Evolutionary conservation across 371 early-diverging fungal genomes (phyloP), one percentile per base, ranked within the genome.

Genomic region (Haplosporangium sp.): DNA sequence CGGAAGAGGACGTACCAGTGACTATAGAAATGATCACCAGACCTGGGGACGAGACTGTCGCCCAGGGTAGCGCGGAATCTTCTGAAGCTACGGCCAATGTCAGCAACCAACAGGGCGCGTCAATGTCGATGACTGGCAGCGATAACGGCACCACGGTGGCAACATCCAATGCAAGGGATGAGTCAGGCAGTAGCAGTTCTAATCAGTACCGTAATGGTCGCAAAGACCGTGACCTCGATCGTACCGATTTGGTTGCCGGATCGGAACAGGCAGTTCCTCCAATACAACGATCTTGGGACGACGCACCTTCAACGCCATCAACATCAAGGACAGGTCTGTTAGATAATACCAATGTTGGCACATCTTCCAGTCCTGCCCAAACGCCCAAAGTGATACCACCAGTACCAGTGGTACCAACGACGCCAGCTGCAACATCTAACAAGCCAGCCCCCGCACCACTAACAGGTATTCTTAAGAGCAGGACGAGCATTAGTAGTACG

Each of bases 381-480:
- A 61, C 2, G n/a, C 6, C 23, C 16, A 13, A 9, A 40, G 18
- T 18, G 45, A 56, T 37, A 41, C n/a, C 14, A 50, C 2, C n/a
- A 46, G n/a, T n/a, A 36, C 10, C 58, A 16, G 11, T 45, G 37
- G n/a, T 45, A 21, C 20, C 23, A 55, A 43, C 36, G 14, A 6
- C 56, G 1, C 18, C 55, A 55, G 9, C 62, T 10, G 36, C 43
- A 23, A 11, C 73, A 12, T 12, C 38, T 11, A 51, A 18, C 9
- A 69, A 59, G 42, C 59, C 62, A 2, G 42, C 58, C 16, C 54
- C 48, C 10, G 43, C 38, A 5, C 72, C 79, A 5, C 23, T 72
- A 14, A 36, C 68, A 10, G 79, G 79, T 21, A 77, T 77, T 42
- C 55, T 77, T 10, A 77, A 77, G 55, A 72, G 65, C 4, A 59